Evolutionary conservation across 2,329 filamentous ascomycete genomes (phyloP).

Genomic region (Claviceps lovelessii): DNA sequence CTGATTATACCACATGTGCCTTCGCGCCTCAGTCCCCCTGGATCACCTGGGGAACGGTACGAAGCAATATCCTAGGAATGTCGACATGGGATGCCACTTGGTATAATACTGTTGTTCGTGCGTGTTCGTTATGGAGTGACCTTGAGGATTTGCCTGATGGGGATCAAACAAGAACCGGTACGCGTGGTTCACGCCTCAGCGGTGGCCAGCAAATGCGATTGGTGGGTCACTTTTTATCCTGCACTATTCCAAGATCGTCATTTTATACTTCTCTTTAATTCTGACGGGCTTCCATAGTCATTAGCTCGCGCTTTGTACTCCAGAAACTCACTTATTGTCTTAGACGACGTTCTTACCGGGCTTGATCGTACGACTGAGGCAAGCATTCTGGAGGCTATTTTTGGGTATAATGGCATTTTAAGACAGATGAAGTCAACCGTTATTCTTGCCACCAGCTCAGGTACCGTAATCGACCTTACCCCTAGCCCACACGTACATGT

Average conservation of each 20-base stretch:
- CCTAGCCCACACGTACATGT: no score
- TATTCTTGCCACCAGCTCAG: conserved; percentile 15
- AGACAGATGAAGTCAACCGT: conserved; percentile 10
- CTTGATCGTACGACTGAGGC: conserved; percentile 24
- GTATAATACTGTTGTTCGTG: conserved; percentile 10
- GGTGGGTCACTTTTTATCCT: conserved; percentile 1
- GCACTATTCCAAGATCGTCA: fast-evolving
- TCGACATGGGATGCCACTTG: conserved; percentile 8
- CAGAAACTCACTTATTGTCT: conserved; percentile 12
- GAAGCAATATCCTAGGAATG: conserved; percentile 13
- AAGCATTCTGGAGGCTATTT: conserved; percentile 21
- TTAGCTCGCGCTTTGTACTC: conserved; percentile 15
- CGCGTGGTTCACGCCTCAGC: conserved; percentile 12
- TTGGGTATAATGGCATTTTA: conserved; percentile 19
- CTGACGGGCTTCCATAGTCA: conserved; percentile 2
- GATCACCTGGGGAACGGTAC: conserved; percentile 12
- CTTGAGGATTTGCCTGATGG: conserved; percentile 11
- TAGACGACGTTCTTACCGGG: conserved; percentile 21
- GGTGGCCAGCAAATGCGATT: conserved; percentile 16
- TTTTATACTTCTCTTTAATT: neutral
- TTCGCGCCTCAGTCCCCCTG: conserved; percentile 14
- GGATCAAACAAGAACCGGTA: conserved; percentile 11
- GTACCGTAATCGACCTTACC: conserved; percentile 3
- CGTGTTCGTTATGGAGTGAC: conserved; percentile 10
- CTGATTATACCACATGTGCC: conserved; percentile 6